Evolutionary conservation across 2,329 filamentous ascomycete species (phyloP).

Genomic region (Fusarium stilboides): DNA sequence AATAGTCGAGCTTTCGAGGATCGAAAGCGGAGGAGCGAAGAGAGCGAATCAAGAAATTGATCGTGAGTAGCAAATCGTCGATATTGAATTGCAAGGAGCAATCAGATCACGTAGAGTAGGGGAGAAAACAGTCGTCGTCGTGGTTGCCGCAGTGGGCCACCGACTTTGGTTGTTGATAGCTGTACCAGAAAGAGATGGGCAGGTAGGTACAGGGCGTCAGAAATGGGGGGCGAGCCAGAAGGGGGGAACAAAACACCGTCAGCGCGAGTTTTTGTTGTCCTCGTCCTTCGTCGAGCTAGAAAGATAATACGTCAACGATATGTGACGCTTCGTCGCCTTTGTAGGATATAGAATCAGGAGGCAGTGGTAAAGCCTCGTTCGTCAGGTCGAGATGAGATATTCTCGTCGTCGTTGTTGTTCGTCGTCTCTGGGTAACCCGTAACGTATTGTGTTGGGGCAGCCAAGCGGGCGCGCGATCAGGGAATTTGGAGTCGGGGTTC

Average conservation of each 20-base stretch:
- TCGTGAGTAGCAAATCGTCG: slow-evolving; percentile 29
- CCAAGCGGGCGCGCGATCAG: slow-evolving; percentile 47
- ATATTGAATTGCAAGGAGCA: slow-evolving; percentile 34
- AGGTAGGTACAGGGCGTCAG: slow-evolving; percentile 49
- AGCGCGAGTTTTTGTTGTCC: slow-evolving; percentile 45
- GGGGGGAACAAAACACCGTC: slow-evolving; percentile 44
- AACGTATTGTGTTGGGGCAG: slow-evolving; percentile 46
- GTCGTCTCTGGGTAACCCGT: slow-evolving; percentile 15
- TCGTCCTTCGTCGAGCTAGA: slow-evolving; percentile 33
- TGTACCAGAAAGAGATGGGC: slow-evolving; percentile 44
- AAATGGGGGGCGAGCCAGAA: slow-evolving; percentile 39
- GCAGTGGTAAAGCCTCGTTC: slow-evolving; percentile 17
- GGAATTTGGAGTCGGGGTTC: slow-evolving; percentile 44
- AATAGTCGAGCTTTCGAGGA: slow-evolving; percentile 37
- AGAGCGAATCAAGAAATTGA: slow-evolving; percentile 28
- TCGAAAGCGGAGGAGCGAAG: slow-evolving; percentile 33
- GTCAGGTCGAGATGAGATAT: slow-evolving; percentile 23
- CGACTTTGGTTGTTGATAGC: slow-evolving; percentile 49
- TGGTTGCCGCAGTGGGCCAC: slow-evolving; percentile 53
- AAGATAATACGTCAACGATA: slow-evolving; percentile 37
- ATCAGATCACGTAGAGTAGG: slow-evolving; percentile 42
- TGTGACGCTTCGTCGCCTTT: slow-evolving; percentile 48
- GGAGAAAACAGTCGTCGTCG: slow-evolving; percentile 51
- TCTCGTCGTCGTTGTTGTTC: slow-evolving; percentile 31
- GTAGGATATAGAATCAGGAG: slow-evolving; percentile 19